These are phyloP conservation scores for Diplodia sapinea DNA, from an alignment of 2,329 filamentous ascomycete species.

Conservation along the genomic window DNA sequence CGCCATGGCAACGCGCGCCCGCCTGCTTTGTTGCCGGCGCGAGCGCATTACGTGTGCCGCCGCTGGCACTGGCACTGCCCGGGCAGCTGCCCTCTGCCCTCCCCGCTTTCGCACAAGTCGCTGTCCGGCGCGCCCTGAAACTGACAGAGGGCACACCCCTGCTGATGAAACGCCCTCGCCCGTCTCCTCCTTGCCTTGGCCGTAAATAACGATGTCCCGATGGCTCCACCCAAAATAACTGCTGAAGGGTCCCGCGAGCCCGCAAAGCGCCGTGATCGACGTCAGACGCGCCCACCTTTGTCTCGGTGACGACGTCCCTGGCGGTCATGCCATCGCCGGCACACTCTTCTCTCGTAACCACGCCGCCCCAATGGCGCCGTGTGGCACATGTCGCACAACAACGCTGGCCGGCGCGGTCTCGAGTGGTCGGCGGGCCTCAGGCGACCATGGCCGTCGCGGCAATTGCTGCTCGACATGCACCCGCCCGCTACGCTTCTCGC, in stretches of 20 bases:
- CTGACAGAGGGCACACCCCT: constrained; percentile 14
- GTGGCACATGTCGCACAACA: constrained; percentile 27
- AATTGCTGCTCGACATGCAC: background rate
- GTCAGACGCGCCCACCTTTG: constrained; percentile 27
- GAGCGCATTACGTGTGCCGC: constrained; percentile 24
- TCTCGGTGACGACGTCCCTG: constrained; percentile 25
- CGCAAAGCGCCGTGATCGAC: constrained; percentile 22
- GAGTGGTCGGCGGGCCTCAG: constrained; percentile 8
- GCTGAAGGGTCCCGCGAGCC: constrained; percentile 8
- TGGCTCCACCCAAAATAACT: constrained; percentile 26
- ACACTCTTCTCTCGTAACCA: constrained; percentile 18
- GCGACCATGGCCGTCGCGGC: background rate
- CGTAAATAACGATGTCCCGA: constrained; percentile 28
- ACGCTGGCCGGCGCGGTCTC: constrained; percentile 18
- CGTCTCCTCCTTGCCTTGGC: constrained; percentile 20
- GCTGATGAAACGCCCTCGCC: constrained; percentile 25
- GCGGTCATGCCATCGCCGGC: constrained; percentile 24
- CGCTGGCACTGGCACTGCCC: background rate
- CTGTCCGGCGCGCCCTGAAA: constrained; percentile 22
- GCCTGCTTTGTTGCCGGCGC: background rate
- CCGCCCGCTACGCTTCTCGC: constrained; percentile 3
- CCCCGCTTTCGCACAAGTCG: constrained; percentile 21
- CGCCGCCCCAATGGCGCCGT: constrained; percentile 9
- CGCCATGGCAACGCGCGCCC: background rate
- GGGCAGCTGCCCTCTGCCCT: constrained; percentile 9